phyloP scores from a whole-genome alignment of 768 basidiomycete genomes.

The Suillus lakei region DNA sequence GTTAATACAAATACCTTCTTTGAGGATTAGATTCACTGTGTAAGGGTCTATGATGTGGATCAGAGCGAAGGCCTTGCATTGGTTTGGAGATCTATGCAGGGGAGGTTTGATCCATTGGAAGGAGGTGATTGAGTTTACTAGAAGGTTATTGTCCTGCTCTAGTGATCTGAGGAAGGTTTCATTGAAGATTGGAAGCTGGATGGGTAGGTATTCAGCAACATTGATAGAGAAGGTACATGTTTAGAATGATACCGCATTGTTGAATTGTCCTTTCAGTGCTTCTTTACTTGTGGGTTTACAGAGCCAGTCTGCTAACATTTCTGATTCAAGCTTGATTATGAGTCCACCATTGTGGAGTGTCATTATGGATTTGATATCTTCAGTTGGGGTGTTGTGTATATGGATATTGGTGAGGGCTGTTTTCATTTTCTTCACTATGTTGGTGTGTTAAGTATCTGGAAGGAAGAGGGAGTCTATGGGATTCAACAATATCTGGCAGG shows the following conservation, averaged over 20 bases:
- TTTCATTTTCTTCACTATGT: neutral
- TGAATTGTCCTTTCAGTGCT: neutral
- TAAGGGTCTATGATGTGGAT: conserved; percentile 21
- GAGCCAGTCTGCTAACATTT: conserved; percentile 23
- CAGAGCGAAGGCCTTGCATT: conserved; percentile 28
- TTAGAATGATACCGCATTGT: conserved; percentile 1
- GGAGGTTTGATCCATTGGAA: conserved; percentile 33
- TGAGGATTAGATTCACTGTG: conserved; percentile 29
- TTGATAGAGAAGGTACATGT: conserved; percentile 2
- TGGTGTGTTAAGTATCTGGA: neutral
- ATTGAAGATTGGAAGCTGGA: conserved; percentile 15
- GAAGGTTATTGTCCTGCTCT: conserved; percentile 21
- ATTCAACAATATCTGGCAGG: neutral
- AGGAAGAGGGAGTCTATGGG: neutral
- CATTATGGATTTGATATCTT: neutral
- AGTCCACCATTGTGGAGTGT: conserved; percentile 18
- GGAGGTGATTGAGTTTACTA: conserved; percentile 5
- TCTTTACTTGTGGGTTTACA: neutral
- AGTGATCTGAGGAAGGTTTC: neutral
- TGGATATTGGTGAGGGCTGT: neutral
- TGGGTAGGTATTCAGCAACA: conserved; percentile 30
- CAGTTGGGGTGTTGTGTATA: neutral
- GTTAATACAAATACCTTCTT: conserved; percentile 21
- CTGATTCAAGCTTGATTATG: conserved; percentile 16
- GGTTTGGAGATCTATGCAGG: conserved; percentile 10